Evolutionary conservation across 331 rosid species (phyloP).

Genomic region (Phaseolus coccineus): DNA sequence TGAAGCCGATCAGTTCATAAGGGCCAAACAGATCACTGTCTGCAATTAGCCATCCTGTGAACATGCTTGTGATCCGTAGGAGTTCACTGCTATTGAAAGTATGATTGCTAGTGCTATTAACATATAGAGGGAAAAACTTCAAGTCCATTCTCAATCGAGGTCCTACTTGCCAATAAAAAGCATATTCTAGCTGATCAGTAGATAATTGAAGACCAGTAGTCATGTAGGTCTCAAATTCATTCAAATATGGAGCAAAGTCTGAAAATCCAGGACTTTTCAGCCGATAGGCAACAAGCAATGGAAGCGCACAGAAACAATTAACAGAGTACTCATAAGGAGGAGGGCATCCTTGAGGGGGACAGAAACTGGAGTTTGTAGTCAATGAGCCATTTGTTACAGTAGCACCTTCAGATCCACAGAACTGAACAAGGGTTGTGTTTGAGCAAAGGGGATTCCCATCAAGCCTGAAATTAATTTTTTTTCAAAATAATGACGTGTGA

Average conservation of each 20-base stretch:
- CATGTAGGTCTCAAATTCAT: conserved; percentile 56
- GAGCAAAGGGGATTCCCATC: conserved; percentile 84
- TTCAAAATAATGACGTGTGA: conserved; percentile 21
- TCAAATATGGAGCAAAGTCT: conserved; percentile 62
- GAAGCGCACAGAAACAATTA: conserved; percentile 73
- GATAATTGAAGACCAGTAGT: conserved; percentile 53
- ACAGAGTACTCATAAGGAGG: conserved; percentile 65
- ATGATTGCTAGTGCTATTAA: conserved; percentile 26
- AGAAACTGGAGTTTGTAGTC: conserved; percentile 46
- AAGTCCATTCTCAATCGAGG: conserved; percentile 75
- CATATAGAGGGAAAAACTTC: conserved; percentile 73
- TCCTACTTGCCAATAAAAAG: conserved; percentile 65
- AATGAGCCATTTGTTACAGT: conserved; percentile 27
- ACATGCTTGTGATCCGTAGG: conserved; percentile 56
- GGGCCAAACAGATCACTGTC: conserved; percentile 76
- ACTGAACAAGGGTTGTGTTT: conserved; percentile 44
- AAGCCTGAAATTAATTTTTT: conserved; percentile 68
- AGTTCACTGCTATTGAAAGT: conserved; percentile 67
- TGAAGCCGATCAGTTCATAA: conserved; percentile 66
- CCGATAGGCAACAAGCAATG: conserved; percentile 72
- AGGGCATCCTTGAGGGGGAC: conserved; percentile 66
- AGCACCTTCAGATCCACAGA: conserved; percentile 64
- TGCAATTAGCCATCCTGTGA: conserved; percentile 69
- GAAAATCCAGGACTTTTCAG: conserved; percentile 92
- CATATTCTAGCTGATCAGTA: conserved; percentile 63